These are phyloP conservation scores for Saccharomyces hybrid DNA, from an alignment of 1,139 yeast genomes.

Conservation along the genomic window DNA sequence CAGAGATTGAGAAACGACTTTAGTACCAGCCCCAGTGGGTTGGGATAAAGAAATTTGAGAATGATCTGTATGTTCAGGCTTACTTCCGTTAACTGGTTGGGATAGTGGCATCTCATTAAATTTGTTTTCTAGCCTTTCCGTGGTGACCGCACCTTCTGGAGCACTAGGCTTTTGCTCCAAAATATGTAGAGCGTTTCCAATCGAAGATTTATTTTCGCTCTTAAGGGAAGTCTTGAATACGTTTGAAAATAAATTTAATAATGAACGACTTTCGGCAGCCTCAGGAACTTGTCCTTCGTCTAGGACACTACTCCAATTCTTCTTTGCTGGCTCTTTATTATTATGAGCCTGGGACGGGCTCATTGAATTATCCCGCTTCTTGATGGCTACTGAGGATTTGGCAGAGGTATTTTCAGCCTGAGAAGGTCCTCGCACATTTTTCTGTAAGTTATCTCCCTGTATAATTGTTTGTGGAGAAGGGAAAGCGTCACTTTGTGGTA, in stretches of 20 bases:
- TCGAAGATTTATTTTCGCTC: not conserved
- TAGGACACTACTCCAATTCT: not conserved
- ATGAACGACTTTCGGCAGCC: not conserved
- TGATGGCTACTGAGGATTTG: not conserved
- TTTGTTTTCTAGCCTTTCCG: not conserved
- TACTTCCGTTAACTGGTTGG: not conserved
- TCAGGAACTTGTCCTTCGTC: not conserved
- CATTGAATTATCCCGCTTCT: not conserved
- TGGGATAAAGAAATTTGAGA: not conserved
- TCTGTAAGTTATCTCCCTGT: not conserved
- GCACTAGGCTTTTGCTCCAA: not conserved
- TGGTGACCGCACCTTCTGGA: not conserved
- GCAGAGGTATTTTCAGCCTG: not conserved
- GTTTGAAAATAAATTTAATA: conserved; percentile 1
- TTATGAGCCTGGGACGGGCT: not conserved
- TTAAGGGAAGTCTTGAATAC: not conserved
- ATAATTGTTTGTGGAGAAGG: not conserved
- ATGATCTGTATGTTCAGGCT: not conserved
- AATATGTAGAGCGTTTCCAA: not conserved
- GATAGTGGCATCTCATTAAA: not conserved
- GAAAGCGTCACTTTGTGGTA: not conserved
- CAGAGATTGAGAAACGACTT: not conserved
- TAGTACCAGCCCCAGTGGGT: not conserved
- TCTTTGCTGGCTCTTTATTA: not conserved
- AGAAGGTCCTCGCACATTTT: not conserved